These are phyloP conservation scores for Protomyces lactucae-debilis DNA, from an alignment of 1,139 yeast genomes.

Conservation along the genomic window DNA sequence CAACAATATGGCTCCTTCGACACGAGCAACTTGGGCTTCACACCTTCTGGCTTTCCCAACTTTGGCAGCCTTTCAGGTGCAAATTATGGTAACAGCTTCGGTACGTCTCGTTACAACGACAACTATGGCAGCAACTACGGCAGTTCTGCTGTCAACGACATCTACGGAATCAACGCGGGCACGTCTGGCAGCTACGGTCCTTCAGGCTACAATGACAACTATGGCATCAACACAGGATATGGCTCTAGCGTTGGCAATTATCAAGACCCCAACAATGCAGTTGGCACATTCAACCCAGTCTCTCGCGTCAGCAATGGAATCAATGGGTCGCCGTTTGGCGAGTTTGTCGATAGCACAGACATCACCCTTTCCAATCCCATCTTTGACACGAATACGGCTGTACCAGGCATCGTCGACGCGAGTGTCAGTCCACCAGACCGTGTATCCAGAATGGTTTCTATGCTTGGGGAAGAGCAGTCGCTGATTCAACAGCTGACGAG, in stretches of 20 bases:
- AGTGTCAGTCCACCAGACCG: not conserved
- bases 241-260: no score
- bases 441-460: not conserved
- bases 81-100: not conserved
- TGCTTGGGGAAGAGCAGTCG: not conserved
- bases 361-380: not conserved
- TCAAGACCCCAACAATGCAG: not conserved
- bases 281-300: not conserved
- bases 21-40: not conserved
- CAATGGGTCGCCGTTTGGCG: not conserved
- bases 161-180: not conserved
- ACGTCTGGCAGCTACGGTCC: not conserved
- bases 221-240: not conserved
- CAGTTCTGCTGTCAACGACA: not conserved
- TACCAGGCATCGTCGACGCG: not conserved
- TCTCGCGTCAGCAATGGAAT: not conserved
- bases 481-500: not conserved
- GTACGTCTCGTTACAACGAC: not conserved
- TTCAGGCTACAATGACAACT: not conserved
- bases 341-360: not conserved
- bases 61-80: not conserved
- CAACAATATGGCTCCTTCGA: not conserved
- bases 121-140: not conserved
- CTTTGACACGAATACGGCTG: not conserved
- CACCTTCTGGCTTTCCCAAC: not conserved